A percentile compares a stretch with the other conserved stretches of the same genome.
phyloP scores from a whole-genome alignment of 2,329 filamentous ascomycete species.

The Colletotrichum sp. region DNA sequence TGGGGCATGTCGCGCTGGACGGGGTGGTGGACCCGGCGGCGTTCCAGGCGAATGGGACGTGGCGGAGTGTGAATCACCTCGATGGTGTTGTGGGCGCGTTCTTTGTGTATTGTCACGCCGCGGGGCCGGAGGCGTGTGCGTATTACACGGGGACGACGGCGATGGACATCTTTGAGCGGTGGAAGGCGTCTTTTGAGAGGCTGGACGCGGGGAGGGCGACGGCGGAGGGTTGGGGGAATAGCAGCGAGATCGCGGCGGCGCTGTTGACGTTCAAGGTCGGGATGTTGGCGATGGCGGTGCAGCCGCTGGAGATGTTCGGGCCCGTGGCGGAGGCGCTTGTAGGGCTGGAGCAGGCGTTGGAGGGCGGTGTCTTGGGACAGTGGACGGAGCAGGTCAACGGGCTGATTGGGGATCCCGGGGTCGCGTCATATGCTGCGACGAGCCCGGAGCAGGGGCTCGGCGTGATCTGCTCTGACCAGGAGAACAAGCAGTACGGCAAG shows the following conservation, averaged over 20 bases:
- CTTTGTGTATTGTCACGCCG: conserved; percentile 46
- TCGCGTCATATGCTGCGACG: not conserved
- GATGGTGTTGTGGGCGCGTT: conserved; percentile 46
- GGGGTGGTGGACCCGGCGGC: conserved; percentile 47
- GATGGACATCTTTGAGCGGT: conserved; percentile 35
- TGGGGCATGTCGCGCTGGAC: conserved; percentile 44
- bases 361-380: not conserved
- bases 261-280: not conserved
- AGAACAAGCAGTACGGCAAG: not conserved
- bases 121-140: conserved; percentile 42
- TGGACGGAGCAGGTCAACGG: not conserved
- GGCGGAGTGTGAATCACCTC: conserved; percentile 44
- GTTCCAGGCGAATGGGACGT: conserved; percentile 37
- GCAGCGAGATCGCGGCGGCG: not conserved
- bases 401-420: not conserved
- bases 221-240: conserved; percentile 23
- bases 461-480: not conserved
- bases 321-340: not conserved
- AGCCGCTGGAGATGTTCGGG: not conserved
- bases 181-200: conserved; percentile 20
- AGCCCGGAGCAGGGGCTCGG: not conserved
- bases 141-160: conserved; percentile 36
- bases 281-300: not conserved
- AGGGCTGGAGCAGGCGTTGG: not conserved
- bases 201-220: conserved; percentile 22